Evolutionary conservation across 2,329 filamentous ascomycete genomes (phyloP), one percentile per base, ranked within the genome.

Genomic region (Elsinoe necatrix): DNA sequence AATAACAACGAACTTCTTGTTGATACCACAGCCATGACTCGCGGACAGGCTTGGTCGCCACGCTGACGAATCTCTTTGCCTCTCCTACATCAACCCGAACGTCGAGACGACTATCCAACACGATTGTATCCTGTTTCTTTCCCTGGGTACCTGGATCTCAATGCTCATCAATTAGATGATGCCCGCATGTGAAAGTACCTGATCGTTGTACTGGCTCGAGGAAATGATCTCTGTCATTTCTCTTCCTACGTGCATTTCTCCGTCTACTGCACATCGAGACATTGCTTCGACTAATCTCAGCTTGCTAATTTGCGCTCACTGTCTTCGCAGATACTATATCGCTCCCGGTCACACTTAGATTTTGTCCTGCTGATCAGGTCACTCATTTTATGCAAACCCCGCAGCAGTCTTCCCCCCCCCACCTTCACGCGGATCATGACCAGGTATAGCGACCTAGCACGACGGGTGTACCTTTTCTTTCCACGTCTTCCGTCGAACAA

Each of bases 361-460:
- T n/a, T 12, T 4, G 34, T 37, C 34, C 34, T 6, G 34, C 5
- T 37, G 5, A 37, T 37, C 34, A 37, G 34, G 34, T 4, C 34
- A 37, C 5, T 31, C 25, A 34, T 31, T 6, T 9, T 21, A 31
- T 50, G 14, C 45, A 50, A 16, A 55, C 52, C 52, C 52, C 52
- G 52, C 52, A 55, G 37, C 37, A 27, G 16, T 27, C 18, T 34
- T 27, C 18, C 35, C 25, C 52, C 52, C n/a, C 35, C 18, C n/a
- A 20, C 12, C n/a, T n/a, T n/a, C n/a, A n/a, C 23, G 52, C 52
- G 39, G 52, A 55, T 55, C 52, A 42, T 55, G 18, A 29, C 39
- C 52, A 31, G 14, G 52, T 23, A 55, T 20, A 55, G 3, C 23
- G 18, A 4, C 18, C 16, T 16, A 43, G n/a, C 21, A 42, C 3